Conservation (phyloP, 768 basidiomycete genomes). For the Boletus rubropictus region DNA sequence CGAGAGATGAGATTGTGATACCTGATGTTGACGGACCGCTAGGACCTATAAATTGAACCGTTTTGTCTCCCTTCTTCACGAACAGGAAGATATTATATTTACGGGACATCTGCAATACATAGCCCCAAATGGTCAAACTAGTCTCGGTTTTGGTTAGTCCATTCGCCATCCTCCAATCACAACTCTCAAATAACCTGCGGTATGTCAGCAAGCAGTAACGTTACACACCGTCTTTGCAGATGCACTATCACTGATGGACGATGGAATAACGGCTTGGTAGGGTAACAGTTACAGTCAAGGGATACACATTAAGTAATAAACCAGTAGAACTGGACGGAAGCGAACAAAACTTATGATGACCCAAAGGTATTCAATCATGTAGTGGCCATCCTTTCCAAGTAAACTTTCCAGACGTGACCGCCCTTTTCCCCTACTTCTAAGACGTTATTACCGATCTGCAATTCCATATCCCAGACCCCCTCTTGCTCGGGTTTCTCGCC, state of each 20-base stretch:
- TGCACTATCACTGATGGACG: too few species aligned
- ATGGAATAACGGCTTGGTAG: constrained; percentile 15
- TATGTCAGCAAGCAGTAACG: too few species aligned
- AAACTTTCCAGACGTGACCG: constrained; percentile 66
- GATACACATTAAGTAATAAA: constrained; percentile 32
- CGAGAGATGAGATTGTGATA: neutral
- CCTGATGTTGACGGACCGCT: constrained; percentile 23
- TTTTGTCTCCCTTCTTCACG: neutral
- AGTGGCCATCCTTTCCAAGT: constrained; percentile 43
- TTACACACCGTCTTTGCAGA: too few species aligned
- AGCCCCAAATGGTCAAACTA: too few species aligned
- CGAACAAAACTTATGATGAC: constrained; percentile 3
- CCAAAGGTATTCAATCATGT: constrained; percentile 15
- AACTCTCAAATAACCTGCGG: too few species aligned
- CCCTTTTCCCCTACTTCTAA: constrained; percentile 72
- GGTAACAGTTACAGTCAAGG: constrained; percentile 22
- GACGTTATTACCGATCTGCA: constrained; percentile 53
- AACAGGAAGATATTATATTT: constrained; percentile 4
- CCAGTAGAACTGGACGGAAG: constrained; percentile 19
- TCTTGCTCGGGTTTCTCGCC: constrained; percentile 41
- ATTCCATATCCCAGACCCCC: constrained; percentile 57
- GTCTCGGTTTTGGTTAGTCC: too few species aligned
- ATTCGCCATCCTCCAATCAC: too few species aligned
- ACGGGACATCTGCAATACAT: too few species aligned
- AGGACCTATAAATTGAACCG: constrained; percentile 15